phyloP scores from a whole-genome alignment of 2,329 filamentous ascomycete species.

The Lecanicillium sp. region DNA sequence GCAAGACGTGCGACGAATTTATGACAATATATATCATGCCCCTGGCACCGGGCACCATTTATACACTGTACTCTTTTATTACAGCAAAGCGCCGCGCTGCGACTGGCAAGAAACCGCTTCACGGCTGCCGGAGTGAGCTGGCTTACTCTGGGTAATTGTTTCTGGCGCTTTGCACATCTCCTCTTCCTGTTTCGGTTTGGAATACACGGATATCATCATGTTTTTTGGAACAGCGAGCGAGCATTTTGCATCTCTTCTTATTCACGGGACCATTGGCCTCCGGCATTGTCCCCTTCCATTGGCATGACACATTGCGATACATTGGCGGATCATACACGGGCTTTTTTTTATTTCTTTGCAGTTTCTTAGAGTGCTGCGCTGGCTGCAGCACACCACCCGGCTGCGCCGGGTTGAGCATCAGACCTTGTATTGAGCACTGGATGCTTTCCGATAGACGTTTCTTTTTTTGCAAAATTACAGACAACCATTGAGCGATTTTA shows the following conservation, averaged over 20 bases:
- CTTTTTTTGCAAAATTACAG: not conserved
- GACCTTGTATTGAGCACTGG: not conserved
- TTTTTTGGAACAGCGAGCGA: not conserved
- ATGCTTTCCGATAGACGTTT: not conserved
- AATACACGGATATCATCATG: conserved; percentile 2
- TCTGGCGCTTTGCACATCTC: not conserved
- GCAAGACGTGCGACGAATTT: conserved; percentile 2
- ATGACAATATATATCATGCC: too few species aligned
- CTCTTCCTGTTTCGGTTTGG: not conserved
- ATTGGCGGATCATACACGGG: too few species aligned
- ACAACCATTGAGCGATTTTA: too few species aligned
- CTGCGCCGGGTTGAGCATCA: too few species aligned
- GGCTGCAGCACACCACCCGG: not conserved
- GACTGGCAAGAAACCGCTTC: too few species aligned
- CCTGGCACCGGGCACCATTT: not conserved
- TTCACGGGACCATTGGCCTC: not conserved
- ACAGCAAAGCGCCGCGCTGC: not conserved
- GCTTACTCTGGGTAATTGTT: too few species aligned
- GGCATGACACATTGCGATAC: too few species aligned
- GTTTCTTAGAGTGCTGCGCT: not conserved
- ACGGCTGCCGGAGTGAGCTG: too few species aligned
- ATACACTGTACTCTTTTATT: not conserved
- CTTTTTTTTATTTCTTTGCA: not conserved
- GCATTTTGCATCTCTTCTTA: conserved; percentile 1
- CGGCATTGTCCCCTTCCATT: too few species aligned